Evolutionary conservation across 2,329 filamentous ascomycete species (phyloP).

Genomic region (Rhynchosporium graminicola): DNA sequence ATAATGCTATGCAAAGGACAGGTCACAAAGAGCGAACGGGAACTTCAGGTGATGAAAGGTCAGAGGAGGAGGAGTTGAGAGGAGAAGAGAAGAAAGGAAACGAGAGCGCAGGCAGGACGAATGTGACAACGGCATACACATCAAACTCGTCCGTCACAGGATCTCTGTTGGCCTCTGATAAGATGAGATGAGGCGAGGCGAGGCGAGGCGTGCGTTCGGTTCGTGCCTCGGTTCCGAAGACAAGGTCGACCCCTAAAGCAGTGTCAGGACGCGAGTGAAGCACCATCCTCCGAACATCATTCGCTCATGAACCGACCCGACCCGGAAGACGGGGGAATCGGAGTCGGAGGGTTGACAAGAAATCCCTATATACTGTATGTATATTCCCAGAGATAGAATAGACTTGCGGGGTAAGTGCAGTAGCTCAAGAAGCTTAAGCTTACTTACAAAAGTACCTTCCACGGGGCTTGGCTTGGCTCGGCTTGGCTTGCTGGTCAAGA

Average conservation of each 20-base stretch:
- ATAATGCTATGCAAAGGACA: background rate
- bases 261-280: constrained; percentile 9
- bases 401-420: too few relatives aligned
- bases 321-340: background rate
- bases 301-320: background rate
- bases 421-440: too few relatives aligned
- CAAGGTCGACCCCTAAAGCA: constrained; percentile 5
- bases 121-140: too few relatives aligned
- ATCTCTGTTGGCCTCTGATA: too few relatives aligned
- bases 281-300: background rate
- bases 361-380: background rate
- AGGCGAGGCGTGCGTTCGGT: background rate
- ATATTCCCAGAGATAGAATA: too few relatives aligned
- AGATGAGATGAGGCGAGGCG: background rate
- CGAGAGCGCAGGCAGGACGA: too few relatives aligned
- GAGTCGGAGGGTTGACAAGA: background rate
- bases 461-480: too few relatives aligned
- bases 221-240: constrained; percentile 11
- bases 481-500: too few relatives aligned
- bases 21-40: background rate
- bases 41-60: background rate
- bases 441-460: too few relatives aligned
- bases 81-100: too few relatives aligned
- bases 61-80: too few relatives aligned
- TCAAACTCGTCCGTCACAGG: too few relatives aligned